Evolutionary conservation across 1,284 basidiomycete genomes (phyloP), one percentile per base, ranked within the genome.

Genomic region (Cystobasidiaceae sp.): DNA sequence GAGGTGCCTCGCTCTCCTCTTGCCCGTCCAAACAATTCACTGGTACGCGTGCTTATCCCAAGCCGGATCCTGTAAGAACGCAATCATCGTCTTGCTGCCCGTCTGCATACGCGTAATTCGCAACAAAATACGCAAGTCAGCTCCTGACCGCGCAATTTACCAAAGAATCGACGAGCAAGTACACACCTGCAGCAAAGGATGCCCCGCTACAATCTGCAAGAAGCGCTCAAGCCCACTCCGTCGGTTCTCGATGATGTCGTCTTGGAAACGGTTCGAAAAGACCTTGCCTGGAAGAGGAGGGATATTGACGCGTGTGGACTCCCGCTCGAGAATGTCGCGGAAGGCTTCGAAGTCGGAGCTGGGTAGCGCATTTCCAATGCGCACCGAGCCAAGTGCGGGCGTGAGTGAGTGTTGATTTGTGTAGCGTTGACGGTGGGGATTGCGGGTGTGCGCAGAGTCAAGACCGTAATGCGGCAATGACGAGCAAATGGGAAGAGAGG

Each of bases 311-410:
- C 96, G 83, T 4, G 93, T 97, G 9, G 87, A 89, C 79, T 99
- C 94, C 71, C 93, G 86, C 79, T 99, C 96, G 51, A 99, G 85
- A 73, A 97, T 90, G 77, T 99, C 94, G 55, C 93, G 86, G 82
- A 99, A 99, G 5, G 94, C 93, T 77, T 99, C 94, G 76, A 99
- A 99, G 79, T 98, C 94, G 51, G 92, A 96, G 78, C 66, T 67
- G 60, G 1, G 6, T 2, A 3, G 6, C 2, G 2, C 15, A 2
- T 25, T 13, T 11, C 13, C n/a, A 33, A 13, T 30, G 17, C 19
- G 7, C 32, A 8, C n/a, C 23, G 19, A 23, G 37, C 13, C 17
- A 39, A 19, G 34, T n/a, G 9, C 17, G 33, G 6, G 11, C 13
- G 37, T 19, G 7, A 19, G 44, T 46, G 25, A 17, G 9, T 15